Conservation (phyloP, 2,329 filamentous ascomycete genomes). For the Phymatotrichopsis omnivora region DNA sequence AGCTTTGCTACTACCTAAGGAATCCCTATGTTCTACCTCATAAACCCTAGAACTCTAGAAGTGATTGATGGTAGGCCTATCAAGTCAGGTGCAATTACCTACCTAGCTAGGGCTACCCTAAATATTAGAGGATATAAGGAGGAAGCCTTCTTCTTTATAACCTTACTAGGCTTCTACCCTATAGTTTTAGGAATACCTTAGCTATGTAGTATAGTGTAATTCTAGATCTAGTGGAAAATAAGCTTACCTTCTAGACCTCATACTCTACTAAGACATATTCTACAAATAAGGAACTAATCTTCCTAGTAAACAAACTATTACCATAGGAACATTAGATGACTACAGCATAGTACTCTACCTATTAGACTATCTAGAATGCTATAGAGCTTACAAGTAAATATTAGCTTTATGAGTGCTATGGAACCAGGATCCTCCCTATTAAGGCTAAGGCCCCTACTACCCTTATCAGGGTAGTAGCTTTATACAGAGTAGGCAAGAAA, state of each 20-base stretch:
- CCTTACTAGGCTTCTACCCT: slow-evolving; percentile 1
- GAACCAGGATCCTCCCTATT: too few species aligned
- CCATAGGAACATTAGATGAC: too few species aligned
- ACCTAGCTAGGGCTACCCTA: neutral
- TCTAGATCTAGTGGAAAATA: neutral
- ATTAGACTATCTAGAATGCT: too few species aligned
- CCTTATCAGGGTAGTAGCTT: too few species aligned
- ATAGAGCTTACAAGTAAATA: too few species aligned
- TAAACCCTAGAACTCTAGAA: neutral
- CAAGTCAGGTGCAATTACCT: neutral
- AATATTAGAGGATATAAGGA: neutral
- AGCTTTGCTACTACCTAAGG: neutral
- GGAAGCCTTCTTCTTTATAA: slow-evolving; percentile 2
- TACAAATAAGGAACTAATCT: too few species aligned
- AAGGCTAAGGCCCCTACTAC: too few species aligned
- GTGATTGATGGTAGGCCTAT: slow-evolving; percentile 10
- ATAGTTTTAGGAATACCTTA: slow-evolving; percentile 4
- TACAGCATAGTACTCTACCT: too few species aligned
- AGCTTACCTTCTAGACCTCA: neutral
- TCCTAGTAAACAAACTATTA: too few species aligned
- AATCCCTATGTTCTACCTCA: neutral
- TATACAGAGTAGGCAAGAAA: too few species aligned
- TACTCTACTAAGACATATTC: neutral
- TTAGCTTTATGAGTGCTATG: too few species aligned
- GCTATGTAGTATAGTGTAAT: neutral